Evolutionary conservation across 139 green algal species (phyloP), one percentile per base, ranked within the genome.

Genomic region (Chlorella sp.): DNA sequence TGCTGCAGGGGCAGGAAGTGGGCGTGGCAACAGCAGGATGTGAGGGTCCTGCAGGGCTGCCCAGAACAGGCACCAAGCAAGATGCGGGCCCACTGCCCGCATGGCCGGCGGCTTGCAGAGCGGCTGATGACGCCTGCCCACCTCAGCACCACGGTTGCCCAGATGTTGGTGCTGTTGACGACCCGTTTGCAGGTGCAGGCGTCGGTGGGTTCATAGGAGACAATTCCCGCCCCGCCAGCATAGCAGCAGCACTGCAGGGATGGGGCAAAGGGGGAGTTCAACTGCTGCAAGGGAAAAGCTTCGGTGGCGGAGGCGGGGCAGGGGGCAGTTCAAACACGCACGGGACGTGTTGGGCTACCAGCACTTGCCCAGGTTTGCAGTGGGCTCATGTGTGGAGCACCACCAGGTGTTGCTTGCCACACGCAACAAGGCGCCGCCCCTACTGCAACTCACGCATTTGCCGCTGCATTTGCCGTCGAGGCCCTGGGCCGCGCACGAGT

Each of bases 121-220:
- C 19, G 0, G 64, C 84, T 60, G 34, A 26, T 39, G 42, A 24
- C 32, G 48, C 48, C 9, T 57, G 36, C 83, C 4, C 68, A 81
- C 84, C 84, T 88, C 9, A 88, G 84, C 84, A 88, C 84, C 0
- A 88, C 84, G 14, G 84, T 88, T 39, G 84, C 68, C 68, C 66
- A 81, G 39, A 88, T 81, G 30, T 81, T 40, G 28, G 22, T 39
- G 11, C 37, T 81, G 21, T 88, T 53, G 28, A 88, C 66, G 66
- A 81, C 68, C 26, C 68, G 64, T 0, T 48, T 34, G 48, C 84
- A 88, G 14, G 66, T 81, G 84, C 84, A 88, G 30, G 84, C 80
- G 66, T 88, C 71, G 28, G 39, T 81, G 1, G 84, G 84, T 3
- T 66, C 7, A 24, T 81, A 88, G 2, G 37, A 80, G 9, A 88